A percentile compares a stretch with the other conserved stretches of the same genome.
Evolutionary conservation across 257 asterid species (phyloP).

Genomic region (Vinca minor): DNA sequence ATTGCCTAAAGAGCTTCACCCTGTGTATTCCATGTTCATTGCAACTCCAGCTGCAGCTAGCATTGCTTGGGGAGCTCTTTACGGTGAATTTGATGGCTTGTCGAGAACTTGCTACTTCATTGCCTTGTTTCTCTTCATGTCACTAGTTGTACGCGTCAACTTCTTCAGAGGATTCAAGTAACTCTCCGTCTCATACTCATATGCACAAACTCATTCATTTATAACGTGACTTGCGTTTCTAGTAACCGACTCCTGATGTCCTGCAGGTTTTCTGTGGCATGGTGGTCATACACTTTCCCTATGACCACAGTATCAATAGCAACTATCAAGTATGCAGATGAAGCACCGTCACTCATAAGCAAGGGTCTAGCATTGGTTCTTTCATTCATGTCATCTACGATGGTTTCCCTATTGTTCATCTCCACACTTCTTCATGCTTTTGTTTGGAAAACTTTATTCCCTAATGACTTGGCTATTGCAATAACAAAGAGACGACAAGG

Average conservation of each 20-base stretch:
- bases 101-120: slow-evolving; percentile 83
- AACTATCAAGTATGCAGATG: slow-evolving; percentile 77
- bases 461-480: slow-evolving; percentile 92
- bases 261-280: slow-evolving; percentile 80
- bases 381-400: slow-evolving; percentile 72
- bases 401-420: slow-evolving; percentile 51
- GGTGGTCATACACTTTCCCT: slow-evolving; percentile 99
- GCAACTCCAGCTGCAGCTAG: slow-evolving; percentile 95
- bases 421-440: slow-evolving; percentile 84
- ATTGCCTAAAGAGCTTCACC: slow-evolving; percentile 82
- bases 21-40: slow-evolving; percentile 87
- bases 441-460: slow-evolving; percentile 67
- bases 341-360: slow-evolving; percentile 44
- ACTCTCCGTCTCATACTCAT: not conserved
- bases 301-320: slow-evolving; percentile 96
- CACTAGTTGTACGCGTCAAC: slow-evolving; percentile 74
- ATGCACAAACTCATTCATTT: not conserved
- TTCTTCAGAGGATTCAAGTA: slow-evolving; percentile 89
- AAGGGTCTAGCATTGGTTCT: slow-evolving; percentile 56
- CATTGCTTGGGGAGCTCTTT: slow-evolving; percentile 84
- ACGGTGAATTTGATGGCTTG: slow-evolving; percentile 76
- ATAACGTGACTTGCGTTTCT: too few species aligned
- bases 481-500: slow-evolving; percentile 46
- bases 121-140: slow-evolving; percentile 65
- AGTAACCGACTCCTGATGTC: not conserved